A percentile compares a stretch with the other conserved stretches of the same genome.
Evolutionary conservation across 441 rosid genomes (phyloP).

Genomic region (Capsella rubella): DNA sequence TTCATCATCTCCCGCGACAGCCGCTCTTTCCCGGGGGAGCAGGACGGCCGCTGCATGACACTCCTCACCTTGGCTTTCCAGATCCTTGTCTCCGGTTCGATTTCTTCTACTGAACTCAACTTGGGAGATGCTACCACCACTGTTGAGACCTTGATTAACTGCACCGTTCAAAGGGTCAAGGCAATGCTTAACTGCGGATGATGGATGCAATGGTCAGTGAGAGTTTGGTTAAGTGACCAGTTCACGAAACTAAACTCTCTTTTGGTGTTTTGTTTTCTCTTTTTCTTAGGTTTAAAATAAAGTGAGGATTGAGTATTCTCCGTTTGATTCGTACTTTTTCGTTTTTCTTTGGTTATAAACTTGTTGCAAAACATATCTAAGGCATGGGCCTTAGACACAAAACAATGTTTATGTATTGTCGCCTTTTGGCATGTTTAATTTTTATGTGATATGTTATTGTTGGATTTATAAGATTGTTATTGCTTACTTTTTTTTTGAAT

Average conservation of each 20-base stretch:
- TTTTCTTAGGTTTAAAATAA: background rate
- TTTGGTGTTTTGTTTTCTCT: background rate
- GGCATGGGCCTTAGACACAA: slow-evolving; percentile 31
- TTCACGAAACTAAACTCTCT: slow-evolving; percentile 14
- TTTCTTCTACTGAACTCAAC: background rate
- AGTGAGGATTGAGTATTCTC: slow-evolving; percentile 26
- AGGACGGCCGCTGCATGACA: slow-evolving; percentile 19
- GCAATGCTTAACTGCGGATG: slow-evolving; percentile 48
- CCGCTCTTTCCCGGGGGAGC: slow-evolving; percentile 6
- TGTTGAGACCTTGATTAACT: slow-evolving; percentile 60
- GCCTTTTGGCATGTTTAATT: slow-evolving; percentile 18
- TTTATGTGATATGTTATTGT: background rate
- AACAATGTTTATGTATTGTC: slow-evolving; percentile 25
- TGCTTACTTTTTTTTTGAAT: background rate
- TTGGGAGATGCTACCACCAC: slow-evolving; percentile 41
- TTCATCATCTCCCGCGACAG: slow-evolving; percentile 64
- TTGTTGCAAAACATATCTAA: background rate
- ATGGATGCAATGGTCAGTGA: slow-evolving; percentile 33
- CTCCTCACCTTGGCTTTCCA: slow-evolving; percentile 66
- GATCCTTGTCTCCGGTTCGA: slow-evolving; percentile 52
- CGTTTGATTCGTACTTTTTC: slow-evolving; percentile 22
- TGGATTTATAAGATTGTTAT: background rate
- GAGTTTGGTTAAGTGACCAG: slow-evolving; percentile 7
- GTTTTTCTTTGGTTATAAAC: background rate
- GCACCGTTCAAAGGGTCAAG: slow-evolving; percentile 60